A percentile compares a stretch with the other conserved stretches of the same genome.
Conservation (phyloP, 1,284 basidiomycete genomes). For the Tylopilus sp. region DNA sequence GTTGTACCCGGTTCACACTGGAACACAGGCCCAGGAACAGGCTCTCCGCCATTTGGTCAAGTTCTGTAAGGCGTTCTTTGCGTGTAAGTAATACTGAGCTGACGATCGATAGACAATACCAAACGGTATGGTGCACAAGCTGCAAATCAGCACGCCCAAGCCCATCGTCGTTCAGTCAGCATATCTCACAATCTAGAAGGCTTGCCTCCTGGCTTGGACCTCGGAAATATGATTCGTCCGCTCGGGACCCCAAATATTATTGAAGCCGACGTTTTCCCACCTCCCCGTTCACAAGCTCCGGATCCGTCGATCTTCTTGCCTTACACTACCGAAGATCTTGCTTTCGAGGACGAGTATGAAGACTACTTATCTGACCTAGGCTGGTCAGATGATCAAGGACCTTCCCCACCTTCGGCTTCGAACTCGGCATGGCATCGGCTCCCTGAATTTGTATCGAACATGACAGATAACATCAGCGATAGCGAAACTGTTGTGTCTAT, state of each 20-base stretch:
- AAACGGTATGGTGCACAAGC: constrained; percentile 73
- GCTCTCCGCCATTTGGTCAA: constrained; percentile 93
- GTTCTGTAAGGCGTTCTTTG: constrained; percentile 67
- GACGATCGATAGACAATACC: constrained; percentile 58
- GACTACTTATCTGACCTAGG: constrained; percentile 82
- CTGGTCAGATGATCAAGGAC: constrained; percentile 56
- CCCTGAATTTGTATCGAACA: constrained; percentile 65
- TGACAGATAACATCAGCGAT: constrained; percentile 81
- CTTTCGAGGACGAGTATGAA: constrained; percentile 85
- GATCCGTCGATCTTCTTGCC: constrained; percentile 83
- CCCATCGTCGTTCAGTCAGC: constrained; percentile 73
- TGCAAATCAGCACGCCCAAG: constrained; percentile 49
- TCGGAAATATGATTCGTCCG: constrained; percentile 69
- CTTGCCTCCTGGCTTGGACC: constrained; percentile 68
- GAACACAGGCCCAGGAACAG: constrained; percentile 83
- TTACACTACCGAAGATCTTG: constrained; percentile 81
- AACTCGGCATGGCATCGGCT: constrained; percentile 73
- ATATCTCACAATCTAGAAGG: constrained; percentile 77
- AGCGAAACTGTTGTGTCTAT: constrained; percentile 87
- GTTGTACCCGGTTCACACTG: constrained; percentile 7
- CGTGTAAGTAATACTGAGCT: constrained; percentile 2
- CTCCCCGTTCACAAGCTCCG: constrained; percentile 74
- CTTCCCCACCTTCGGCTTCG: constrained; percentile 39
- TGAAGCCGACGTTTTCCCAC: constrained; percentile 80
- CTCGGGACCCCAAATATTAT: constrained; percentile 72